Percentiles rank a stretch among this genome's conserved stretches.
Conservation (phyloP, 768 basidiomycete species). For the Trametes cubensis region DNA sequence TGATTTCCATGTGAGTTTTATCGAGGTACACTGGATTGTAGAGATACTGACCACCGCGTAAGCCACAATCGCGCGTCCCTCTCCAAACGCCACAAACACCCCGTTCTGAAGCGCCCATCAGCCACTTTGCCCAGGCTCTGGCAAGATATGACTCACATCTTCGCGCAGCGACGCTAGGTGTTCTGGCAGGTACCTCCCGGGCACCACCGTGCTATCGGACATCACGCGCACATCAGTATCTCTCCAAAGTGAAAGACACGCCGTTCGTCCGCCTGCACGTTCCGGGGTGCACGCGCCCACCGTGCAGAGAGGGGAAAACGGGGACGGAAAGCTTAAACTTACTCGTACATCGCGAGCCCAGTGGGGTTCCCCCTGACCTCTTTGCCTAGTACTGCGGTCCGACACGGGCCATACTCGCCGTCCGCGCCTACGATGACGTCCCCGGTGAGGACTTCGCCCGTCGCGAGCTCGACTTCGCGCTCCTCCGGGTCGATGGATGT, state of each 20-base stretch:
- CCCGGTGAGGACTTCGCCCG: conserved; percentile 36
- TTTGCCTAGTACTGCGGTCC: conserved; percentile 23
- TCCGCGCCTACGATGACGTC: conserved; percentile 44
- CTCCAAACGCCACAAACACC: conserved; percentile 18
- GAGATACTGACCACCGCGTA: conserved; percentile 16
- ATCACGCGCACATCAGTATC: neutral
- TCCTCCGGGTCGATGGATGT: conserved; percentile 26
- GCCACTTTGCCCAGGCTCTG: neutral
- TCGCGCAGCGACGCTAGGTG: neutral
- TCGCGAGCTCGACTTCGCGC: conserved; percentile 32
- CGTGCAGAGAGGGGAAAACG: no score
- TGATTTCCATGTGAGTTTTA: neutral
- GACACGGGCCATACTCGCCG: conserved; percentile 33
- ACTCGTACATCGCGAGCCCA: conserved; percentile 35
- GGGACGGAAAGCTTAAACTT: conserved; percentile 13
- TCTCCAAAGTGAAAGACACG: neutral
- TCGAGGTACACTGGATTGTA: neutral
- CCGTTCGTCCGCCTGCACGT: neutral
- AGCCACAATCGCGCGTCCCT: conserved; percentile 4
- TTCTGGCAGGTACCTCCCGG: conserved; percentile 12
- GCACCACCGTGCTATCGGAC: conserved; percentile 1
- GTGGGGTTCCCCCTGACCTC: conserved; percentile 20
- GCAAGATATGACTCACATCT: conserved; percentile 3
- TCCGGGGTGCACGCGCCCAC: neutral
- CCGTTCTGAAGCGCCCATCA: conserved; percentile 13